Evolutionary conservation across 164 flowering plant species (phyloP).

Genomic region (Tetracentron sinense): DNA sequence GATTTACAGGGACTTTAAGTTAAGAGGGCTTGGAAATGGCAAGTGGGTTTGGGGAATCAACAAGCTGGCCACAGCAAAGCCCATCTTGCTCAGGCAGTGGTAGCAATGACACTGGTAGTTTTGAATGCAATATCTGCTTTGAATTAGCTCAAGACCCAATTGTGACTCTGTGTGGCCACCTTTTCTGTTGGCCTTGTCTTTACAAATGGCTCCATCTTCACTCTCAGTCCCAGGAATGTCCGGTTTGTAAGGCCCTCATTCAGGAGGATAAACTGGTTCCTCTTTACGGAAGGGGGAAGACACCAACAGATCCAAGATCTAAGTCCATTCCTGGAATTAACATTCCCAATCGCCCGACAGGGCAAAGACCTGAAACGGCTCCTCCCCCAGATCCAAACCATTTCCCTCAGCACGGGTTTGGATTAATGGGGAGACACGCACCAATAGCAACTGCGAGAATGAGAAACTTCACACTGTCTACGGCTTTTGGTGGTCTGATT

Average conservation of each 20-base stretch:
- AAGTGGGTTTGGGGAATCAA: constrained; percentile 44
- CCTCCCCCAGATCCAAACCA: constrained; percentile 37
- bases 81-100: constrained; percentile 39
- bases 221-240: constrained; percentile 63
- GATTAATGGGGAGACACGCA: constrained; percentile 51
- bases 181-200: constrained; percentile 81
- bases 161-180: constrained; percentile 76
- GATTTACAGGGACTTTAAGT: too few relatives aligned
- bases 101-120: too few relatives aligned
- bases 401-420: constrained; percentile 43
- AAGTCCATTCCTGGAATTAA: constrained; percentile 55
- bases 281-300: constrained; percentile 72
- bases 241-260: constrained; percentile 72
- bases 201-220: constrained; percentile 70
- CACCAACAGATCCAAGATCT: constrained; percentile 51
- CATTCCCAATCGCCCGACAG: constrained; percentile 64
- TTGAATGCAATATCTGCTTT: too few relatives aligned
- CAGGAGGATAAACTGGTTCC: constrained; percentile 72
- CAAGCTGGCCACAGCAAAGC: constrained; percentile 36
- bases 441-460: constrained; percentile 48
- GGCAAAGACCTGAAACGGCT: constrained; percentile 78
- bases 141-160: too few relatives aligned
- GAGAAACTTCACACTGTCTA: constrained; percentile 51
- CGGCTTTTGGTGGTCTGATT: constrained; percentile 59
- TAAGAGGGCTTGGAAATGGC: too few relatives aligned